phyloP scores from a whole-genome alignment of 805 yeast genomes.

The Candida vaughaniae region DNA sequence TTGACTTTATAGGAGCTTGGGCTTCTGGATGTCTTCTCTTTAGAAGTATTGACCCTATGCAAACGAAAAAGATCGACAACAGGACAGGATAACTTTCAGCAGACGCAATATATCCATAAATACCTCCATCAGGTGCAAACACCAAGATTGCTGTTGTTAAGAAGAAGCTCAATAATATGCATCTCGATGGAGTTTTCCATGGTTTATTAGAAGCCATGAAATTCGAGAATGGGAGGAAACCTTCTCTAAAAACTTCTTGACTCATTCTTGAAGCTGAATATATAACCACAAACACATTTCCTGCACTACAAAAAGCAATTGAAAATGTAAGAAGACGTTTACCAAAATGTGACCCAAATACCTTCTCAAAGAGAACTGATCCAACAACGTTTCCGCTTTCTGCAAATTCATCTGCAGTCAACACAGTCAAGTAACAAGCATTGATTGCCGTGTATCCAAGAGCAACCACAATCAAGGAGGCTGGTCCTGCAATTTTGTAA shows the following conservation, averaged over 20 bases:
- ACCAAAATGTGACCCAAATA: constrained; percentile 54
- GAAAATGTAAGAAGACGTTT: constrained; percentile 53
- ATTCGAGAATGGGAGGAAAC: constrained; percentile 53
- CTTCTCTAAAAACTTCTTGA: constrained; percentile 66
- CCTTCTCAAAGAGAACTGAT: constrained; percentile 53
- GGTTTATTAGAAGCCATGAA: constrained; percentile 57
- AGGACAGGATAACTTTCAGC: constrained; percentile 53
- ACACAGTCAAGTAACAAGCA: constrained; percentile 53
- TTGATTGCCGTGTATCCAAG: constrained; percentile 53
- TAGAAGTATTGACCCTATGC: constrained; percentile 56
- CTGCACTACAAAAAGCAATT: constrained; percentile 60
- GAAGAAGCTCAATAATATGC: constrained; percentile 43
- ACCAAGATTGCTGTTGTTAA: constrained; percentile 42
- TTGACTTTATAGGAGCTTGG: constrained; percentile 52
- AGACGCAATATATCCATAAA: constrained; percentile 51
- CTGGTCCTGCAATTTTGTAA: constrained; percentile 60
- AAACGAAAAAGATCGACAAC: constrained; percentile 49
- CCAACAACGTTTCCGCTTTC: constrained; percentile 60
- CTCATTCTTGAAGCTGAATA: constrained; percentile 60
- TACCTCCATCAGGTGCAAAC: constrained; percentile 44
- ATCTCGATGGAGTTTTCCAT: constrained; percentile 53
- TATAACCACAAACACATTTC: constrained; percentile 60
- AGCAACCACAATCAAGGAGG: constrained; percentile 47
- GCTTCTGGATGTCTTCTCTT: constrained; percentile 49
- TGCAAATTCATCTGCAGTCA: constrained; percentile 53